Evolutionary conservation across 2,329 filamentous ascomycete species (phyloP).

Genomic region (Diaporthe citri): DNA sequence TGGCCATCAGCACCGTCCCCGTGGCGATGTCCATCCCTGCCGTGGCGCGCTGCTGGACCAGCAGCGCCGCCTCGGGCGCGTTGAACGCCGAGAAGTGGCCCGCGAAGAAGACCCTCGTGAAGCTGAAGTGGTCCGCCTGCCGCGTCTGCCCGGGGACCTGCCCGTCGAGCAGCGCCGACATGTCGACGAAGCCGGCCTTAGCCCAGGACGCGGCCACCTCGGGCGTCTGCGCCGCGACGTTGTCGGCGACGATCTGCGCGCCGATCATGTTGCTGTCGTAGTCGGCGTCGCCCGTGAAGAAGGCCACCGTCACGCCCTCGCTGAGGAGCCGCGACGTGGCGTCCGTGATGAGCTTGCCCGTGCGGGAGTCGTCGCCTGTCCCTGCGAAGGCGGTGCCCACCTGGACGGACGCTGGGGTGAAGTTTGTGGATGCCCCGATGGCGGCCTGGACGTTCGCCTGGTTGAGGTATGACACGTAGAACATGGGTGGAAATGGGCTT

Average conservation of each 20-base stretch:
- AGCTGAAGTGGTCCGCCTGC: slow-evolving; percentile 74
- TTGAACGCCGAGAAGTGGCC: slow-evolving; percentile 65
- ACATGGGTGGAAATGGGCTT: not conserved
- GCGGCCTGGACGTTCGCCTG: slow-evolving; percentile 62
- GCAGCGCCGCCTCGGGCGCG: slow-evolving; percentile 59
- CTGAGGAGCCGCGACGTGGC: slow-evolving; percentile 64
- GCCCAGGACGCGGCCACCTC: slow-evolving; percentile 58
- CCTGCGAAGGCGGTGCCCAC: slow-evolving; percentile 57
- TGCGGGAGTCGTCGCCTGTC: slow-evolving; percentile 47
- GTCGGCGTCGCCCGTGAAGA: slow-evolving; percentile 69
- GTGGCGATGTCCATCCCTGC: slow-evolving; percentile 59
- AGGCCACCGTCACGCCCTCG: slow-evolving; percentile 64
- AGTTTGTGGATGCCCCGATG: slow-evolving; percentile 71
- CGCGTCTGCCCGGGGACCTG: slow-evolving; percentile 71
- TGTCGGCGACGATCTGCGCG: slow-evolving; percentile 56
- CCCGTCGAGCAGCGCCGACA: slow-evolving; percentile 70
- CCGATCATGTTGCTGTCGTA: slow-evolving; percentile 64
- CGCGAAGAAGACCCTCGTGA: slow-evolving; percentile 66
- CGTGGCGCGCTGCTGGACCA: slow-evolving; percentile 64
- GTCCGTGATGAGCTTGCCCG: slow-evolving; percentile 49
- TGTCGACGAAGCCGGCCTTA: slow-evolving; percentile 73
- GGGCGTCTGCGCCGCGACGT: slow-evolving; percentile 59
- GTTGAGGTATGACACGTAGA: slow-evolving; percentile 36
- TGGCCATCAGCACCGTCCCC: slow-evolving; percentile 46
- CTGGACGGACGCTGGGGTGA: slow-evolving; percentile 56